Conservation (phyloP, 2,329 filamentous ascomycete genomes). For the Botrytis fragariae region DNA sequence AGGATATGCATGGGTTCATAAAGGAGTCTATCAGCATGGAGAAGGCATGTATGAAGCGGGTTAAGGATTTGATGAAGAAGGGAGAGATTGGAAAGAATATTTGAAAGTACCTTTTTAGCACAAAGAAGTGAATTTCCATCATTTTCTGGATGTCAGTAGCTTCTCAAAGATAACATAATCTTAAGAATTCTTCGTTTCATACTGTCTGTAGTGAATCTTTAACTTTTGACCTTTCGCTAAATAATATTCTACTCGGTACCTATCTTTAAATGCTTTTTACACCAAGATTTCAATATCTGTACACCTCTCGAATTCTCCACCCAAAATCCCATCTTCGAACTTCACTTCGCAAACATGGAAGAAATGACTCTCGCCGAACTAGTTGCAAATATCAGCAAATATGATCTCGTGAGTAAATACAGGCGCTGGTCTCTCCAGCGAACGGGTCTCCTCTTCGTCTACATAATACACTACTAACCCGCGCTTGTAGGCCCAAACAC, state of each 20-base stretch:
- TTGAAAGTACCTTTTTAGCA: not conserved
- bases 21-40: not conserved
- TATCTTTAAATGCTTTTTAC: not conserved
- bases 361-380: accelerated
- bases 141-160: not conserved
- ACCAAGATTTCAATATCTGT: not conserved
- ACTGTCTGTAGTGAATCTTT: not conserved
- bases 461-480: accelerated
- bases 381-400: accelerated
- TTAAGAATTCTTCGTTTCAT: not conserved
- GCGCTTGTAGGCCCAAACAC: not conserved
- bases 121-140: not conserved
- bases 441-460: not conserved
- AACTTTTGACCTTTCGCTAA: not conserved
- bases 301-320: not conserved
- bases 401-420: not conserved
- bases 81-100: not conserved
- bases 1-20: not conserved
- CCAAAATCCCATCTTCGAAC: not conserved
- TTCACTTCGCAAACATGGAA: not conserved
- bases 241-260: accelerated
- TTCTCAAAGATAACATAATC: not conserved
- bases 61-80: not conserved
- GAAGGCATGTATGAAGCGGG: not conserved
- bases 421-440: not conserved